phyloP scores from a whole-genome alignment of 495 filamentous ascomycete genomes.

The Aspergillus ostianus region DNA sequence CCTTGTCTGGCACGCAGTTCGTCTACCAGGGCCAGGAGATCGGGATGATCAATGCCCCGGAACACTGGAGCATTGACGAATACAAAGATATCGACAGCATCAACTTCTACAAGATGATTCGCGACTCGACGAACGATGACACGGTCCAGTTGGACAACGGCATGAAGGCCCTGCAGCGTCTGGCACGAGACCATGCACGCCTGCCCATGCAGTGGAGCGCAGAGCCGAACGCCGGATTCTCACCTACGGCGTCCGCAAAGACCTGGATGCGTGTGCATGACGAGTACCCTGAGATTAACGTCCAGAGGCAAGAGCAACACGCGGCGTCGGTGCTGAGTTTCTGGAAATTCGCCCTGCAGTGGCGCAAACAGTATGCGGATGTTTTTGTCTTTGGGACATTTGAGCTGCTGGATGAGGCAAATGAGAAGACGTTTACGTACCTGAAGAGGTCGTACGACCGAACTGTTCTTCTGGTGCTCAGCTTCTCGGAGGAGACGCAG shows the following conservation, averaged over 20 bases:
- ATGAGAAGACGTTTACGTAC: slow-evolving; percentile 33
- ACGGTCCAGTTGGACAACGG: slow-evolving; percentile 11
- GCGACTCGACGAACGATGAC: slow-evolving; percentile 14
- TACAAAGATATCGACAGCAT: slow-evolving; percentile 63
- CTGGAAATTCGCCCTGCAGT: slow-evolving; percentile 41
- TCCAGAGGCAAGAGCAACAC: slow-evolving; percentile 37
- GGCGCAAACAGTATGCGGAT: slow-evolving; percentile 49
- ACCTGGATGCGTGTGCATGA: slow-evolving; percentile 58
- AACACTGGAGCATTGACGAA: slow-evolving; percentile 55
- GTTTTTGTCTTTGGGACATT: slow-evolving; percentile 56
- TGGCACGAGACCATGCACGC: slow-evolving; percentile 45
- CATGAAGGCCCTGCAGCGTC: slow-evolving; percentile 26
- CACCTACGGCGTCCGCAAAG: slow-evolving; percentile 14
- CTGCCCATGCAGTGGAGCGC: slow-evolving; percentile 62
- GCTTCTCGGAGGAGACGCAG: slow-evolving; percentile 21
- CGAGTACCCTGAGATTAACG: slow-evolving; percentile 43
- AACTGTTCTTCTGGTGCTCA: slow-evolving; percentile 22
- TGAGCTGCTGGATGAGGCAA: slow-evolving; percentile 36
- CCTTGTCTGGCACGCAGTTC: slow-evolving; percentile 62
- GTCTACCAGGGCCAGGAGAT: slow-evolving; percentile 71
- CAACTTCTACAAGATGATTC: slow-evolving; percentile 47
- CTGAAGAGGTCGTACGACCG: slow-evolving; percentile 16
- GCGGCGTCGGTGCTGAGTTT: slow-evolving; percentile 40
- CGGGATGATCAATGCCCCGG: slow-evolving; percentile 64
- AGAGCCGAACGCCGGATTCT: slow-evolving; percentile 42